Evolutionary conservation across 768 basidiomycete species (phyloP).

Genomic region (Ramaria rubella): DNA sequence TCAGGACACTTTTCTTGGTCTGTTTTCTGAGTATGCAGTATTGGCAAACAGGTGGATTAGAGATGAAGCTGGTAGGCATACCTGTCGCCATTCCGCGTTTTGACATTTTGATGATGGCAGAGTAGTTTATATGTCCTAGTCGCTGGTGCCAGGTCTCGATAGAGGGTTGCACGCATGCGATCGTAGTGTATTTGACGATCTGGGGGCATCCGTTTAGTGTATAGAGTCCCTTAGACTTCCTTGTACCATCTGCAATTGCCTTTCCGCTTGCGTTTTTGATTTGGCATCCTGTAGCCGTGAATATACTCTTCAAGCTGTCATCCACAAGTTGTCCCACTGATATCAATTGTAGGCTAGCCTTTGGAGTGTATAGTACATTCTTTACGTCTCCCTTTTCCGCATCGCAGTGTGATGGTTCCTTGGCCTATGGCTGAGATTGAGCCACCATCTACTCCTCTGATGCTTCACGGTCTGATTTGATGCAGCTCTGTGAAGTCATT

Average conservation of each 20-base stretch:
- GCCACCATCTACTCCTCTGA: background rate
- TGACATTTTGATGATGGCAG: background rate
- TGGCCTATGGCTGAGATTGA: background rate
- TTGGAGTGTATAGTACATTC: background rate
- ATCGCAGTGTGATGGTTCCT: background rate
- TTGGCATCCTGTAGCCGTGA: background rate
- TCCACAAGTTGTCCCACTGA: background rate
- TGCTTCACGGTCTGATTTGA: background rate
- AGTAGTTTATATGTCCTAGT: background rate
- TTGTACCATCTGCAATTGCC: background rate
- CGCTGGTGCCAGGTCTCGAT: background rate
- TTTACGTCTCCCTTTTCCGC: background rate
- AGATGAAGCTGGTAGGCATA: background rate
- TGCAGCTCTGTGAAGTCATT: background rate
- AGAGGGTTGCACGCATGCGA: background rate
- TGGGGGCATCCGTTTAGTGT: background rate
- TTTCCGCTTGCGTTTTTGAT: background rate
- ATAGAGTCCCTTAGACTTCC: background rate
- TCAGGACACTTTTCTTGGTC: background rate
- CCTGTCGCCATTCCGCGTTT: background rate
- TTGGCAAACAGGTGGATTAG: background rate
- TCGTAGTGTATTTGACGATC: background rate
- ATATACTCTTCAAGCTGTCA: background rate
- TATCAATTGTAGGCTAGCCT: background rate
- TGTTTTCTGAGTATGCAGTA: background rate